Base-by-base conservation (phyloP, 163 green algal species). In the Scenedesmus sp. region DNA sequence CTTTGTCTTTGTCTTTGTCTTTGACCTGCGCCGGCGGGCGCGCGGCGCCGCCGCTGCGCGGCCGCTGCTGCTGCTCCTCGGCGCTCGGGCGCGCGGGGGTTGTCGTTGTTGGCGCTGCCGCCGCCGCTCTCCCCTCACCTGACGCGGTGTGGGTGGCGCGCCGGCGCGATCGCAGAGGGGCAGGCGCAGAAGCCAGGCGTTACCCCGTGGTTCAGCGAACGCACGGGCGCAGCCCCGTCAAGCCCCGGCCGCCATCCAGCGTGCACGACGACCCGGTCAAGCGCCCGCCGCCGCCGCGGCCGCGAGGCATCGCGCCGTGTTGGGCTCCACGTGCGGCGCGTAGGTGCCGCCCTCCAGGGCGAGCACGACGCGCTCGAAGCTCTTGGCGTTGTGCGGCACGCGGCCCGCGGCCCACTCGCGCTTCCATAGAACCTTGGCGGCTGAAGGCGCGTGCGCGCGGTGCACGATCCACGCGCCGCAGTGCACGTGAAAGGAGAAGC, bases 401-500 rank as follows among this genome's bases (percentile, higher is more conserved):
- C 24, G 54, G 4, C 13, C 6, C 18, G 10, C 26, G n/a, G 6
- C 18, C 24, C 20, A 24, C 24, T 63, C 34, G 31, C 58, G 58
- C 58, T n/a, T n/a, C n/a, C 58, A 66, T 9, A 33, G 15, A 18
- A 22, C 14, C 58, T 66, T 66, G 4, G 58, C 58, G 31, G 22
- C 26, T 15, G 58, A 66, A 1, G 17, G 11, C 17, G 58, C 29
- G 58, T 66, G 58, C 3, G 31, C 24, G 58, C 58, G 58, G 58
- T 66, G 58, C 20, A 66, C 58, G 29, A 66, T 66, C 31, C 44
- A 66, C 18, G 29, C 58, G 15, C 31, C 28, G 31, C 58, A 31
- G 17, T 66, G 58, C 29, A 66, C 58, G 13, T 31, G 26, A 17
- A 66, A 22, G 31, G 26, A 28, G 31, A 66, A 72, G n/a, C 63